Conservation (phyloP, 768 basidiomycete genomes). For the Leccinum subgranulosum region DNA sequence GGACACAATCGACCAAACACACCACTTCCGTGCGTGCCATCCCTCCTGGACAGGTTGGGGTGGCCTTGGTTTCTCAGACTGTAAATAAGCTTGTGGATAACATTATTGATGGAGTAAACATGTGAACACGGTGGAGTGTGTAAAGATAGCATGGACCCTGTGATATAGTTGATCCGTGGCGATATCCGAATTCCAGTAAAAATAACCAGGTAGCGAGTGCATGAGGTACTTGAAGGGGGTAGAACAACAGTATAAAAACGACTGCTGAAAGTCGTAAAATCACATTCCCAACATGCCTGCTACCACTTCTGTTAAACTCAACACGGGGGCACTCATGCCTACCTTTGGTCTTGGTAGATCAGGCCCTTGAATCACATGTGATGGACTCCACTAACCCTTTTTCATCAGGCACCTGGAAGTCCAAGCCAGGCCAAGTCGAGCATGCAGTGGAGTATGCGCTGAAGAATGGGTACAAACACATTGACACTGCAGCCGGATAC, state of each 20-base stretch:
- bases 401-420: conserved; percentile 74
- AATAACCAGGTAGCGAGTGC: neutral
- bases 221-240: neutral
- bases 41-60: conserved; percentile 66
- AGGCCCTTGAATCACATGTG: neutral
- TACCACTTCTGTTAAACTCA: conserved; percentile 53
- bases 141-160: neutral
- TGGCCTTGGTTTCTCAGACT: conserved; percentile 57
- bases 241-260: neutral
- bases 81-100: conserved; percentile 28
- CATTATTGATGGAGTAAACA: neutral
- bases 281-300: conserved; percentile 43
- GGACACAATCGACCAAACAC: conserved; percentile 56
- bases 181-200: conserved; percentile 1
- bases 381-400: neutral
- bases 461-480: conserved; percentile 68
- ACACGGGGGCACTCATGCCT: conserved; percentile 77
- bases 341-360: conserved; percentile 60
- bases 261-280: neutral
- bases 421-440: conserved; percentile 64
- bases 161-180: conserved; percentile 1
- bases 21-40: conserved; percentile 62
- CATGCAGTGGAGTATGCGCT: conserved; percentile 74
- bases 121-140: neutral
- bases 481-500: conserved; percentile 70